These are phyloP conservation scores for Capsella rubella DNA, from an alignment of 441 rosid genomes.

Conservation along the genomic window DNA sequence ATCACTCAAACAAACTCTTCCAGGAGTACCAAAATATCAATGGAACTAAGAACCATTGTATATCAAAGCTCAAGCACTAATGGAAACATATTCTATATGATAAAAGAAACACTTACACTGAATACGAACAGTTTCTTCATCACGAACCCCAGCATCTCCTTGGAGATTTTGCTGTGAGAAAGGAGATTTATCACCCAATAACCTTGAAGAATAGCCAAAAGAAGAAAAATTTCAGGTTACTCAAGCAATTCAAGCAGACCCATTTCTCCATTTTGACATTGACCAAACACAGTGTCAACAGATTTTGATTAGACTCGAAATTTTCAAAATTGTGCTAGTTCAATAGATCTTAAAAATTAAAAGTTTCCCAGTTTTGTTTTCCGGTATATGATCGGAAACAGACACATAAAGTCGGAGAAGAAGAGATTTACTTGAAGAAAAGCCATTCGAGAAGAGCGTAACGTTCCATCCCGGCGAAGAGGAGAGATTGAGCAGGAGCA, in stretches of 20 bases:
- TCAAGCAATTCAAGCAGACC: conserved; percentile 12
- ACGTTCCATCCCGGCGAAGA: conserved; percentile 98
- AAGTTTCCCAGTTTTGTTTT: neutral
- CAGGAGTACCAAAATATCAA: neutral
- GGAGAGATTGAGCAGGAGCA: conserved; percentile 97
- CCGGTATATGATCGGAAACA: neutral
- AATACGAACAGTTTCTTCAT: conserved; percentile 93
- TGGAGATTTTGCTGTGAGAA: conserved; percentile 90
- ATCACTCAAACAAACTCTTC: conserved; percentile 17
- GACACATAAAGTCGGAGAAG: neutral
- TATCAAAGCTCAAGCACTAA: neutral
- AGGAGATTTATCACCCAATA: conserved; percentile 94
- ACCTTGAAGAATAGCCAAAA: conserved; percentile 50
- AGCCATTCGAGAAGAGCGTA: conserved; percentile 98
- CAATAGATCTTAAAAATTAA: neutral
- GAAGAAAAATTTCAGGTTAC: neutral
- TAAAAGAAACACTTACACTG: conserved; percentile 54
- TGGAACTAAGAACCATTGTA: conserved; percentile 3
- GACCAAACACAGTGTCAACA: conserved; percentile 7
- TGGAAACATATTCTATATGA: neutral
- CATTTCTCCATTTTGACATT: conserved; percentile 10
- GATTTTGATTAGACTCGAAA: conserved; percentile 3
- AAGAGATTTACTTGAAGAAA: conserved; percentile 69
- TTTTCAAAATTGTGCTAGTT: neutral
- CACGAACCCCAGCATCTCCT: conserved; percentile 90